Evolutionary conservation across 257 asterid species (phyloP).

Genomic region (Echites panduratus): DNA sequence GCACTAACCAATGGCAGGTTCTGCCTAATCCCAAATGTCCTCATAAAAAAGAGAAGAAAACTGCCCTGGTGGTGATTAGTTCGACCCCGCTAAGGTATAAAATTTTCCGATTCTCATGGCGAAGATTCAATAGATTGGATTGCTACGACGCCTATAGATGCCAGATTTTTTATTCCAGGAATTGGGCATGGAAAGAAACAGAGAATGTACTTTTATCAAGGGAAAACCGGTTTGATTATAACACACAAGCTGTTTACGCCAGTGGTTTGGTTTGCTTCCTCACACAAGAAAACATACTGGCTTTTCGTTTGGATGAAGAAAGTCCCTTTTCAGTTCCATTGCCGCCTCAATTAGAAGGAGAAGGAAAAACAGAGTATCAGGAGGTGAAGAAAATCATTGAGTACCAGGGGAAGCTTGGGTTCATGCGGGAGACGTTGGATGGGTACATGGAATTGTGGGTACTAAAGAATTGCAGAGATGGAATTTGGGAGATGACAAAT

Average conservation of each 20-base stretch:
- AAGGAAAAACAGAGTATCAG: too few relatives aligned
- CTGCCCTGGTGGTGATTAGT: not conserved
- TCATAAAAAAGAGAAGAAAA: not conserved
- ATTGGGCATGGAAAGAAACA: conserved; percentile 16
- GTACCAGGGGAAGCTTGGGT: not conserved
- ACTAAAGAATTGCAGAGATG: not conserved
- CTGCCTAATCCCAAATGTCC: conserved; percentile 17
- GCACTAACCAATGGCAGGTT: conserved; percentile 14
- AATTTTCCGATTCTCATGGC: conserved; percentile 13
- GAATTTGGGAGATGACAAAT: not conserved
- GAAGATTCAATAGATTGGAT: not conserved
- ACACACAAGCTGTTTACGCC: conserved; percentile 1
- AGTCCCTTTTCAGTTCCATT: not conserved
- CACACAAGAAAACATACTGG: not conserved
- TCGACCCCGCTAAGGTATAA: conserved; percentile 9
- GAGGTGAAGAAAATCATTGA: not conserved
- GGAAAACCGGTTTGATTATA: not conserved
- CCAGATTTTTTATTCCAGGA: conserved; percentile 19
- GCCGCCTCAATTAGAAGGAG: too few relatives aligned
- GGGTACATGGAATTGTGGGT: not conserved
- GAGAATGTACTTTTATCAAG: not conserved
- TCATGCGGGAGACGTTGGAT: not conserved
- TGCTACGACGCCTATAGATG: not conserved
- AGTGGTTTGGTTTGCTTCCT: conserved; percentile 6
- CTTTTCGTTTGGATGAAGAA: not conserved